Evolutionary conservation across 179 eudicot genomes (phyloP).

Genomic region (Pouteria campechiana): DNA sequence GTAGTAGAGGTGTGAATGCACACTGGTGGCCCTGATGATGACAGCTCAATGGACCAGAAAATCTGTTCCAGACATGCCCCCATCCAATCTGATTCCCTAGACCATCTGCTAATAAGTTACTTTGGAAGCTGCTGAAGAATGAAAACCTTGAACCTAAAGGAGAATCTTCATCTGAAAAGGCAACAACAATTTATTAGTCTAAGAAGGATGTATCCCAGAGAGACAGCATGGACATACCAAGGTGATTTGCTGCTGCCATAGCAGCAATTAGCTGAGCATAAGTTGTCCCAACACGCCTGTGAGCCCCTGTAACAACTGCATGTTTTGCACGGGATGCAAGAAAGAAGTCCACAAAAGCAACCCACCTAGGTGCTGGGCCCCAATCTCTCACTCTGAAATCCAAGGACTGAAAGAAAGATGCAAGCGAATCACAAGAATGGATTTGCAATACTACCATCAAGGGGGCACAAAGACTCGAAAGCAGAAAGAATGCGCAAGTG

Average conservation of each 20-base stretch:
- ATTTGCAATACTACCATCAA: no score
- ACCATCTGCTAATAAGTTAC: conserved; percentile 46
- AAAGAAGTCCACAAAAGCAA: conserved; percentile 97
- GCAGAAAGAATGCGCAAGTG: no score
- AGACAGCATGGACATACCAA: conserved; percentile 29
- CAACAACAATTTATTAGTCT: not conserved
- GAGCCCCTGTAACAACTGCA: conserved; percentile 87
- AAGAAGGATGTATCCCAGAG: not conserved
- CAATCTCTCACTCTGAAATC: conserved; percentile 79
- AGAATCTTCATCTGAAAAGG: conserved; percentile 29
- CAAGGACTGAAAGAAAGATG: no score
- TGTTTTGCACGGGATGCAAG: conserved; percentile 85
- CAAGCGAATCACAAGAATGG: no score
- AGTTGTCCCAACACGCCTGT: conserved; percentile 93
- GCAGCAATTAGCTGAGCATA: conserved; percentile 91
- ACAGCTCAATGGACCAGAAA: conserved; percentile 83
- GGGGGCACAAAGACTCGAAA: no score
- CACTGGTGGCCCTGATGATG: conserved; percentile 62
- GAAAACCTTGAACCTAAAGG: conserved; percentile 17
- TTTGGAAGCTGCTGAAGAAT: conserved; percentile 58
- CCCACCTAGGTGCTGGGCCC: conserved; percentile 99
- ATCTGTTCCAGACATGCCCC: conserved; percentile 97
- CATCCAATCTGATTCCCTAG: conserved; percentile 77
- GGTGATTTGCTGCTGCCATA: conserved; percentile 56
- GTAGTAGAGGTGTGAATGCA: conserved; percentile 78